Evolutionary conservation across 1,139 yeast species (phyloP).

Genomic region (Saccharomyces hybrid): DNA sequence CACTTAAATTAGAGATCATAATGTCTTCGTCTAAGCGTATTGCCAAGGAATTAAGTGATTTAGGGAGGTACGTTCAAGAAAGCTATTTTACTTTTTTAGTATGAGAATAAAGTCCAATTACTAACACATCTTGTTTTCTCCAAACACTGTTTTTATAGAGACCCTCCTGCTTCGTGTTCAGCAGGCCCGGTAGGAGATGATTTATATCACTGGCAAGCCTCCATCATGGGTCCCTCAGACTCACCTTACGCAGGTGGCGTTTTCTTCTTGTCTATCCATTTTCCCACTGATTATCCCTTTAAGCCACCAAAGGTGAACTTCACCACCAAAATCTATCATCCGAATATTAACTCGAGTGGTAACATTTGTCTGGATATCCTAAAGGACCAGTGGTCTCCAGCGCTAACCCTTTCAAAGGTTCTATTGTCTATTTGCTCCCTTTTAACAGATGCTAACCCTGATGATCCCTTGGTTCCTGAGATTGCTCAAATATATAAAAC

Average conservation of each 20-base stretch:
- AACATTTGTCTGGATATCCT: conserved; percentile 41
- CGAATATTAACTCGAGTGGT: conserved; percentile 82
- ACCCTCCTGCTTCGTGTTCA: conserved; percentile 95
- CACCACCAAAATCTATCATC: conserved; percentile 85
- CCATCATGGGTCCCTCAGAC: conserved; percentile 93
- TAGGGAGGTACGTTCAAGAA: conserved; percentile 67
- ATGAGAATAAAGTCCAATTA: neutral
- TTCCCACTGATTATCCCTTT: conserved; percentile 93
- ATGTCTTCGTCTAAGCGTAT: conserved; percentile 92
- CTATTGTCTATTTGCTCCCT: conserved; percentile 81
- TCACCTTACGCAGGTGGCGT: conserved; percentile 93
- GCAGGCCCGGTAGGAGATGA: conserved; percentile 99
- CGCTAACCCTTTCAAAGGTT: conserved; percentile 75
- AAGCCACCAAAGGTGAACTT: conserved; percentile 89
- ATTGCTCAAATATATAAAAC: conserved; percentile 95
- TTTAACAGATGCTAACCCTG: conserved; percentile 96
- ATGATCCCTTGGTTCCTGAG: conserved; percentile 97
- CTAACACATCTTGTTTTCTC: neutral
- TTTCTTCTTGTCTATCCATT: conserved; percentile 79
- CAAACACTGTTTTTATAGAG: neutral
- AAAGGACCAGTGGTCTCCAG: conserved; percentile 64
- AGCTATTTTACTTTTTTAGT: too few species aligned
- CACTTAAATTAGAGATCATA: too few species aligned
- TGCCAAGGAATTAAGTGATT: conserved; percentile 87
- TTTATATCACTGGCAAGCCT: conserved; percentile 93